These are phyloP conservation scores for Verticillium tricorpus DNA, from an alignment of 2,329 filamentous ascomycete species.

Conservation along the genomic window DNA sequence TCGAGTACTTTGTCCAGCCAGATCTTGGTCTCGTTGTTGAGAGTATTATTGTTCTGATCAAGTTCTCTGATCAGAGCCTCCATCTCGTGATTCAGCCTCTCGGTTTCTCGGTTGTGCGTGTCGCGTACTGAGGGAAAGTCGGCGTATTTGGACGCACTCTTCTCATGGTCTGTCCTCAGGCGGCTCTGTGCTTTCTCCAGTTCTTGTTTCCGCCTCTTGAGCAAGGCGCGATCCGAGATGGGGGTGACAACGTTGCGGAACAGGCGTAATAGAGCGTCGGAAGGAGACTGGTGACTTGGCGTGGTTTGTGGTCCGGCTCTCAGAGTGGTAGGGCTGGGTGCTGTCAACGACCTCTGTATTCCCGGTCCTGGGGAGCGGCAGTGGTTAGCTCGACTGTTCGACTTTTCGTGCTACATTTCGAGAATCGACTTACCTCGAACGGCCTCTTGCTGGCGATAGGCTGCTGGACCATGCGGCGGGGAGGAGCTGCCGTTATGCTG, in stretches of 20 bases:
- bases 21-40: background rate
- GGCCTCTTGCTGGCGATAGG: background rate
- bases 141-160: background rate
- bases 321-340: background rate
- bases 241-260: background rate
- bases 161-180: background rate
- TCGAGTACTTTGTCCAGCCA: background rate
- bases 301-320: background rate
- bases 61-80: background rate
- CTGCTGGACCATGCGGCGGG: background rate
- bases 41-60: background rate
- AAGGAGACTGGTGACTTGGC: background rate
- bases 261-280: background rate
- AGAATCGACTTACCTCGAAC: background rate
- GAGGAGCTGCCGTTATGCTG: background rate
- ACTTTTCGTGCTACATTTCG: background rate
- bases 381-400: background rate
- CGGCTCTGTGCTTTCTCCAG: background rate
- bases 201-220: background rate
- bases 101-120: background rate
- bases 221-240: background rate
- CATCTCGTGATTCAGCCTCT: background rate
- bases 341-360: background rate
- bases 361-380: background rate
- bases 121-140: background rate